Evolutionary conservation across 2,329 filamentous ascomycete species (phyloP), one percentile per base, ranked within the genome.

Genomic region (Pseudocercospora ulei): DNA sequence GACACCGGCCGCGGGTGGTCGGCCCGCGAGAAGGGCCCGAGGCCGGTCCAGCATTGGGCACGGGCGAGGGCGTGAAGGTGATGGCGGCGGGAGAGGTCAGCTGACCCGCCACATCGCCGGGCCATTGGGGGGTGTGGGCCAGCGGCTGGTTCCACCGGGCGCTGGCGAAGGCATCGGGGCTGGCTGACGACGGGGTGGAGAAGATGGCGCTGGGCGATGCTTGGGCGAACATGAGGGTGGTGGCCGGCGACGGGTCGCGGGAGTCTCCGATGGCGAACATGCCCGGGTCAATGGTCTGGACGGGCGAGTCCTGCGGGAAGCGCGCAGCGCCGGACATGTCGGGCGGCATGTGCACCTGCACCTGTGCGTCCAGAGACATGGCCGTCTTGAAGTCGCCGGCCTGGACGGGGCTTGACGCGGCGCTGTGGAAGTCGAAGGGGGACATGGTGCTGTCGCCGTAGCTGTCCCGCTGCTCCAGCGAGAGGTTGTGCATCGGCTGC

Each of bases 391-490:
- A 56, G 7, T 53, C 52, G n/a, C 47, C 44, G 13, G 48, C 36
- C 40, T 56, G 54, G 11, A 53, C 48, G 6, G 75, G 73, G 44
- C 73, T 79, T 49, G 68, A 75, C 1, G 72, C 69, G 5, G 70
- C 69, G 49, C 72, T 74, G 9, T 71, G 69, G 52, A 78, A 77
- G 47, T 75, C 70, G 49, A 76, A 74, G 31, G 66, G 61, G 36
- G 69, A 63, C 63, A 71, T 67, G 43, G 69, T 67, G 39, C 54
- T 61, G 35, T 65, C 58, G 4, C 44, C 42, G 17, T 59, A 44
- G 29, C 46, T 48, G 40, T 50, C 17, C 24, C 37, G 30, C 25
- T 55, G 51, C 22, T 62, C 57, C 29, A 61, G 31, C 7, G 53
- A 57, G 30, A 57, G 52, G 23, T 56, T 54, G 45, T 57, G 51